Evolutionary conservation across 2,329 filamentous ascomycete species (phyloP).

Genomic region (Diaporthe nobilis): DNA sequence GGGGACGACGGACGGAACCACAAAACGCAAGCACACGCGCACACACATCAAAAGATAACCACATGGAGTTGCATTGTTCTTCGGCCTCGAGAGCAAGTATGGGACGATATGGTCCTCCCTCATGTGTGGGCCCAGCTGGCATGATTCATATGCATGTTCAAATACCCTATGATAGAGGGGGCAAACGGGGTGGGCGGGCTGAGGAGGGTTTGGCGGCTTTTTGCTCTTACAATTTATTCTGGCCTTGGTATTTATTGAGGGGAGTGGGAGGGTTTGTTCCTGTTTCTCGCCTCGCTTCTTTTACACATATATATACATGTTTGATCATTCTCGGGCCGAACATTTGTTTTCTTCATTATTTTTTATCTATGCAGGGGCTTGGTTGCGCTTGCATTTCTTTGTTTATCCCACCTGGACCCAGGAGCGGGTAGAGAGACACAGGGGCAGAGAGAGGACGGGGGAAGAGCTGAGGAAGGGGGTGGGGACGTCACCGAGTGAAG

Average conservation of each 20-base stretch:
- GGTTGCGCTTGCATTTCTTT: conserved; percentile 23
- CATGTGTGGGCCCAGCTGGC: conserved; percentile 27
- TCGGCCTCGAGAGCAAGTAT: neutral
- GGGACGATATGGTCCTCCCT: conserved; percentile 12
- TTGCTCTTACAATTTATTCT: conserved; percentile 23
- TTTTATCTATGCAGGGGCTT: neutral
- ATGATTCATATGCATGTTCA: conserved; percentile 41
- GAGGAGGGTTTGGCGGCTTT: conserved; percentile 25
- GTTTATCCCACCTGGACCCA: neutral
- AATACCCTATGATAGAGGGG: conserved; percentile 42
- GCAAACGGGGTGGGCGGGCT: conserved; percentile 16
- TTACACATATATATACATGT: neutral
- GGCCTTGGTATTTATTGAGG: neutral
- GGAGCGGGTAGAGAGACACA: neutral
- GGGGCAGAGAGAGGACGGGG: neutral
- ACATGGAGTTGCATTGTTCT: conserved; percentile 34
- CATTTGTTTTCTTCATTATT: neutral
- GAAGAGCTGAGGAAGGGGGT: neutral
- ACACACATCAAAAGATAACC: conserved; percentile 14
- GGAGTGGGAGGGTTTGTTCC: neutral
- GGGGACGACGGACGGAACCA: neutral
- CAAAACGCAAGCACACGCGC: conserved; percentile 4
- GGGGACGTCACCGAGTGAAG: neutral
- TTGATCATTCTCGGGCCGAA: conserved; percentile 25
- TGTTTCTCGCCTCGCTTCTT: neutral